Evolutionary conservation across 2,329 filamentous ascomycete genomes (phyloP).

Genomic region (Lachnellula suecica): DNA sequence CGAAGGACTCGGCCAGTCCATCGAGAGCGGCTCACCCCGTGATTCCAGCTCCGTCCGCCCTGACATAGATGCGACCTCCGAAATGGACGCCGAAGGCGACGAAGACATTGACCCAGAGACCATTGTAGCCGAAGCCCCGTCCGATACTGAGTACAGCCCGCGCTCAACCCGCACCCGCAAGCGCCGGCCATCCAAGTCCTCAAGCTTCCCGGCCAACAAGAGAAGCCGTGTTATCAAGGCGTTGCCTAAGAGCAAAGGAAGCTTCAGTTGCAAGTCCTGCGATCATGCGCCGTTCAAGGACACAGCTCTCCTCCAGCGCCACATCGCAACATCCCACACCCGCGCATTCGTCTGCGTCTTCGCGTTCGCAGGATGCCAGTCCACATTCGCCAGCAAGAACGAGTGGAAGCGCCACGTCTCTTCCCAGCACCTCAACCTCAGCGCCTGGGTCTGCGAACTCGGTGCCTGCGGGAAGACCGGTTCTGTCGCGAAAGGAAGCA

Average conservation of each 20-base stretch:
- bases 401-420: conserved; percentile 92
- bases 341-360: conserved; percentile 77
- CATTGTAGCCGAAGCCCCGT: conserved; percentile 9
- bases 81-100: conserved; percentile 18
- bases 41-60: neutral
- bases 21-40: conserved; percentile 23
- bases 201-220: conserved; percentile 12
- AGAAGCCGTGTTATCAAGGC: conserved; percentile 12
- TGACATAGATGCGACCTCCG: conserved; percentile 5
- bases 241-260: neutral
- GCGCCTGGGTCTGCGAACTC: conserved; percentile 69
- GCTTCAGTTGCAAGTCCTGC: conserved; percentile 21
- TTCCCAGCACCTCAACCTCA: conserved; percentile 74
- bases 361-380: conserved; percentile 70
- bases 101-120: conserved; percentile 9
- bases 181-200: conserved; percentile 2
- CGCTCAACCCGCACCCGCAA: conserved; percentile 18
- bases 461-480: conserved; percentile 30
- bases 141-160: conserved; percentile 28
- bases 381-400: conserved; percentile 78
- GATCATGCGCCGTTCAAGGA: conserved; percentile 44
- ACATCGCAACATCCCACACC: conserved; percentile 47
- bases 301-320: conserved; percentile 43
- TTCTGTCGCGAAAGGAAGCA: conserved; percentile 25
- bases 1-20: conserved; percentile 26